These are phyloP conservation scores for Cercospora sesami DNA, from an alignment of 2,329 filamentous ascomycete species.

Conservation along the genomic window DNA sequence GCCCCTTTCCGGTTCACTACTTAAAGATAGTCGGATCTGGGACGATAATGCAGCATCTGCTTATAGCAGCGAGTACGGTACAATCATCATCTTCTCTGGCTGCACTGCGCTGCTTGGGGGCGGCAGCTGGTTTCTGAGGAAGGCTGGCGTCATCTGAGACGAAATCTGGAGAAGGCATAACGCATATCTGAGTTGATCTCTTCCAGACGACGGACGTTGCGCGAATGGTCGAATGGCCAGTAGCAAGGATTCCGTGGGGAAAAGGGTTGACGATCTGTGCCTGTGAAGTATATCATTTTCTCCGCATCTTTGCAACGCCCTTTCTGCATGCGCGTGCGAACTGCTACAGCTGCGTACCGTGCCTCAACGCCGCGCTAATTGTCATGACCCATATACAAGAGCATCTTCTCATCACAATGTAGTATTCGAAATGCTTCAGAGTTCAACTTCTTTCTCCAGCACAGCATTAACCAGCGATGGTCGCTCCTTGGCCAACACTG, in stretches of 20 bases:
- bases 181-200: not conserved
- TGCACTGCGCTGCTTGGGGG: conserved; percentile 25
- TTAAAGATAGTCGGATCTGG: conserved; percentile 36
- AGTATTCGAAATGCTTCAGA: not conserved
- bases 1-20: conserved; percentile 51
- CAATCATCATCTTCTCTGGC: conserved; percentile 46
- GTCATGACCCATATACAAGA: not conserved
- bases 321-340: not conserved
- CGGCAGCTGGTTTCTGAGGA: conserved; percentile 26
- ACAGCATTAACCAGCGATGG: conserved; percentile 42
- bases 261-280: not conserved
- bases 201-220: not conserved
- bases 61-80: conserved; percentile 46
- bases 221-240: too few species aligned
- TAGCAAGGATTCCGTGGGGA: not conserved
- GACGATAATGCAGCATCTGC: conserved; percentile 35
- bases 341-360: conserved; percentile 7
- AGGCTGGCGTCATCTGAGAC: conserved; percentile 23
- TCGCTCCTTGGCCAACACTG: conserved; percentile 44
- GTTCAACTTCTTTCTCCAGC: conserved; percentile 38
- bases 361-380: conserved; percentile 17
- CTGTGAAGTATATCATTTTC: not conserved
- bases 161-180: not conserved
- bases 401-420: not conserved
- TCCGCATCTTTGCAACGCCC: not conserved